Evolutionary conservation across 345 rosid genomes (phyloP).

Genomic region (Hypericum androsaemum): DNA sequence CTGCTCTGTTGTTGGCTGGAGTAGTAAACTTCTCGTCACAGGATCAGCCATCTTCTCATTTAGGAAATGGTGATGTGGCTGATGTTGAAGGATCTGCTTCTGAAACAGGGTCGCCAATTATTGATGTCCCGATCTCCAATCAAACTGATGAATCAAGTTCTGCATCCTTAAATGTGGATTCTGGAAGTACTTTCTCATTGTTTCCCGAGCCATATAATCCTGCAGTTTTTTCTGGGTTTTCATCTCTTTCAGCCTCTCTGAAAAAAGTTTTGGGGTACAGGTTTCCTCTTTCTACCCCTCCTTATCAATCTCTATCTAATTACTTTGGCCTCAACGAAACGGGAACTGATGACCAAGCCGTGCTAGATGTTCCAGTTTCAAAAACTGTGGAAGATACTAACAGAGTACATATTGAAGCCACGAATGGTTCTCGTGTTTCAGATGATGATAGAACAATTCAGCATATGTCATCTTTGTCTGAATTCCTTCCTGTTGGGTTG

Average conservation of each 20-base stretch:
- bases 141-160: constrained; percentile 30
- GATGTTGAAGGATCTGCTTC: constrained; percentile 20
- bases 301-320: constrained; percentile 39
- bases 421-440: constrained; percentile 17
- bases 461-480: constrained; percentile 24
- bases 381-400: constrained; percentile 25
- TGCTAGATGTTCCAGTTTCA: constrained; percentile 33
- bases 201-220: constrained; percentile 72
- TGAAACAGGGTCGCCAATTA: constrained; percentile 17
- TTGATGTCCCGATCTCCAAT: constrained; percentile 40
- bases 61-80: constrained; percentile 19
- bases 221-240: constrained; percentile 58
- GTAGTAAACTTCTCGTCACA: constrained; percentile 13
- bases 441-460: constrained; percentile 25
- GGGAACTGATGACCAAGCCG: constrained; percentile 19
- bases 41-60: constrained; percentile 18
- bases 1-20: constrained; percentile 38
- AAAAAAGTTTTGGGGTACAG: constrained; percentile 47
- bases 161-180: constrained; percentile 17
- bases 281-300: constrained; percentile 24
- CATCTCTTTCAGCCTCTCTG: constrained; percentile 65
- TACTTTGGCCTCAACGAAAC: constrained; percentile 45
- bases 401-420: constrained; percentile 25
- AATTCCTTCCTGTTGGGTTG: constrained; percentile 14
- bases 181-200: constrained; percentile 29